These are phyloP conservation scores for Podaxis rugospora DNA, from an alignment of 768 basidiomycete genomes.

Conservation along the genomic window DNA sequence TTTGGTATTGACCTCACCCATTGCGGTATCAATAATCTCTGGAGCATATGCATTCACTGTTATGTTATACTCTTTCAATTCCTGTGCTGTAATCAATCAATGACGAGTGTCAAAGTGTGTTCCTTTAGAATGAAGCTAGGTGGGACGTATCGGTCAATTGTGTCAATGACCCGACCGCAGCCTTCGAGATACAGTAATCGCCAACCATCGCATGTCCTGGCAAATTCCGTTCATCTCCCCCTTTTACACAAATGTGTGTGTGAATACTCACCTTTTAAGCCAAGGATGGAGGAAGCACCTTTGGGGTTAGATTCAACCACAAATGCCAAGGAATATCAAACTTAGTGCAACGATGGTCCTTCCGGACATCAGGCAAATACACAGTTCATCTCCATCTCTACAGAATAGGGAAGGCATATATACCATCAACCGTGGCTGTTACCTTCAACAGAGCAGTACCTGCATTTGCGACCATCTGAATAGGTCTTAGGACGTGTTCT, in stretches of 20 bases:
- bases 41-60: slow-evolving; percentile 41
- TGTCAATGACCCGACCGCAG: slow-evolving; percentile 35
- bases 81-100: slow-evolving; percentile 22
- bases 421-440: background rate
- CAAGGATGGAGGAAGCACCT: slow-evolving; percentile 25
- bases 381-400: no score
- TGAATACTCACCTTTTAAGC: slow-evolving; percentile 21
- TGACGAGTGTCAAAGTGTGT: background rate
- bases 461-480: slow-evolving; percentile 12
- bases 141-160: slow-evolving; percentile 29
- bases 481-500: background rate
- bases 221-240: background rate
- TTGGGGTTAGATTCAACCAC: background rate
- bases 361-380: slow-evolving; percentile 13
- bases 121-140: background rate
- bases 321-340: background rate
- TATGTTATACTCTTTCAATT: slow-evolving; percentile 33
- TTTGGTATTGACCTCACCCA: background rate
- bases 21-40: slow-evolving; percentile 17
- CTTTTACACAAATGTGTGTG: background rate
- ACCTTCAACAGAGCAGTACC: background rate
- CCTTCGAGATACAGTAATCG: slow-evolving; percentile 33
- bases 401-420: background rate
- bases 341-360: slow-evolving; percentile 38
- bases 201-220: background rate